These are phyloP conservation scores for Euphrasia arctica DNA, from an alignment of 305 asterid species.

Conservation along the genomic window DNA sequence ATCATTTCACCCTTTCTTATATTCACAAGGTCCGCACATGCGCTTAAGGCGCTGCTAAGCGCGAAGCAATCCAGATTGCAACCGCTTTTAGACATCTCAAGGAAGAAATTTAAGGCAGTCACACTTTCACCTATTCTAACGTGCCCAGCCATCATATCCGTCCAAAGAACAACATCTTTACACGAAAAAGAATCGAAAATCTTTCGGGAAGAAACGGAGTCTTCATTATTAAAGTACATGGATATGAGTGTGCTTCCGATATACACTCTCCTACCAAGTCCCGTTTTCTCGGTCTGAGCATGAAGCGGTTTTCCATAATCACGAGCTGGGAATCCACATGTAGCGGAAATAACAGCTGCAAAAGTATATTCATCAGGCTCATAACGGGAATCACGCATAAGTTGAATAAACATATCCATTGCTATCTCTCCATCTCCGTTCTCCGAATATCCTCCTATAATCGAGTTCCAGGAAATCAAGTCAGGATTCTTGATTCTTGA, in stretches of 20 bases:
- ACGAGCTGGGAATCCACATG: conserved; percentile 42
- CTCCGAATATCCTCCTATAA: conserved; percentile 69
- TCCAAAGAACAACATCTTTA: conserved; percentile 85
- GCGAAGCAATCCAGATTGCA: conserved; percentile 48
- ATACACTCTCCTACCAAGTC: conserved; percentile 40
- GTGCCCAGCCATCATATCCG: conserved; percentile 79
- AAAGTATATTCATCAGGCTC: conserved; percentile 72
- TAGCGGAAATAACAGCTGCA: conserved; percentile 58
- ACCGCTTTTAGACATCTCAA: conserved; percentile 42
- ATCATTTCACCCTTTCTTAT: conserved; percentile 72
- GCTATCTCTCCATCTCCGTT: conserved; percentile 58
- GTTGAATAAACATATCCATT: conserved; percentile 47
- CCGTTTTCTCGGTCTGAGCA: conserved; percentile 59
- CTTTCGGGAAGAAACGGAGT: conserved; percentile 45
- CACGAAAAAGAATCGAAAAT: conserved; percentile 39
- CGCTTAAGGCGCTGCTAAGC: conserved; percentile 64
- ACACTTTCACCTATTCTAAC: conserved; percentile 64
- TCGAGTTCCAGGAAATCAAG: conserved; percentile 89
- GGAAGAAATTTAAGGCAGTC: conserved; percentile 50
- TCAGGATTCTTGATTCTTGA: conserved; percentile 53
- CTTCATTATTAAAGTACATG: conserved; percentile 65
- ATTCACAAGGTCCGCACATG: conserved; percentile 75
- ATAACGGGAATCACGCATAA: conserved; percentile 26
- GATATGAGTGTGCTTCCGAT: conserved; percentile 60
- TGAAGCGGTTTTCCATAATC: conserved; percentile 71